A percentile compares a stretch with the other conserved stretches of the same genome.
These are phyloP conservation scores for Ascochyta viciae-villosae DNA, from an alignment of 2,329 filamentous ascomycete species.

Conservation along the genomic window DNA sequence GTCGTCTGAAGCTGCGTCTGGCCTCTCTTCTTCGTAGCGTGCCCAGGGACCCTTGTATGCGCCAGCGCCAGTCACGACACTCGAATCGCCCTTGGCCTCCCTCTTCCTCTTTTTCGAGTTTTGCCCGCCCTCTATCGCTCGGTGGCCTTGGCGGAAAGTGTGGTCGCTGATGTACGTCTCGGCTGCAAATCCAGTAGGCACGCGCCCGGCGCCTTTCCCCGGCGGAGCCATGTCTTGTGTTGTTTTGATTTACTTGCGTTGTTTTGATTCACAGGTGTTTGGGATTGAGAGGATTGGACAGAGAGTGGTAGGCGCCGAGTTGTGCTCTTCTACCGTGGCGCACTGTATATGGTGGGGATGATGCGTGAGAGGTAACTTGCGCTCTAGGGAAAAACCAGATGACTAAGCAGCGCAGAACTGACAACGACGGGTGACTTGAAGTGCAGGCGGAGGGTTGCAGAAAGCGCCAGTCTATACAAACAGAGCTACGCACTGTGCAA, in stretches of 20 bases:
- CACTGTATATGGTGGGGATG: neutral
- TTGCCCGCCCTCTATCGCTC: conserved; percentile 72
- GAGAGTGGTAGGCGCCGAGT: neutral
- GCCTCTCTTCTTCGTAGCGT: conserved; percentile 76
- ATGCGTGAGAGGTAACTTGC: conserved; percentile 1
- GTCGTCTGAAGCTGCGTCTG: conserved; percentile 67
- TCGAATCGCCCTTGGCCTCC: conserved; percentile 84
- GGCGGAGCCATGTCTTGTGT: conserved; percentile 26
- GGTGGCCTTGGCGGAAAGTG: conserved; percentile 86
- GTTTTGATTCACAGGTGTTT: neutral
- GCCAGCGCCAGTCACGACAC: conserved; percentile 82
- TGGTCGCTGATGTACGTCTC: conserved; percentile 91
- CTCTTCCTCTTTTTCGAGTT: conserved; percentile 76
- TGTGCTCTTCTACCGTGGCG: neutral
- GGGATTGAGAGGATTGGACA: neutral
- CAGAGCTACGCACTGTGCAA: neutral
- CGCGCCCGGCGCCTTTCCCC: conserved; percentile 47
- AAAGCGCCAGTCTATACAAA: no score
- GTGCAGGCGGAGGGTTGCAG: no score
- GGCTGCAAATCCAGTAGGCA: conserved; percentile 80
- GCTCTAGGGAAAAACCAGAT: conserved; percentile 20
- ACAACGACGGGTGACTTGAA: no score
- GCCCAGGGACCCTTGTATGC: conserved; percentile 97
- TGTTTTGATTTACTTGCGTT: neutral
- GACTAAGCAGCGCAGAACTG: conserved; percentile 19